phyloP scores from a whole-genome alignment of 192 early-diverging fungal species.

The Mortierella hygrophila region DNA sequence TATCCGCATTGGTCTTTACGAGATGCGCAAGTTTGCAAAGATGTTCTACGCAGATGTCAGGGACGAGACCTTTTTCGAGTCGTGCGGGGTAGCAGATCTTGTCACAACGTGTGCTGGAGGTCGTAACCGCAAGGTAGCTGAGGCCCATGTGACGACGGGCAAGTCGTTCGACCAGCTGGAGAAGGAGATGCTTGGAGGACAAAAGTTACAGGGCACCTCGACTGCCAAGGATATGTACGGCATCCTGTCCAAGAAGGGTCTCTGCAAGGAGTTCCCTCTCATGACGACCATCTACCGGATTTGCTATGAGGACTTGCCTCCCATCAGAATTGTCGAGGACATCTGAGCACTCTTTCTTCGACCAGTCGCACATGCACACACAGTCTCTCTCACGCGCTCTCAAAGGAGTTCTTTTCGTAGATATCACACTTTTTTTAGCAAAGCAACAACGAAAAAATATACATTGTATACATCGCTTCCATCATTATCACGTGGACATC shows the following conservation, averaged over 20 bases:
- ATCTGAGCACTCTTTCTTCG: conserved; percentile 40
- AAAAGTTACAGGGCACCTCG: conserved; percentile 95
- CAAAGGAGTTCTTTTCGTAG: neutral
- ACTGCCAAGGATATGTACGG: conserved; percentile 88
- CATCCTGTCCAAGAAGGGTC: conserved; percentile 73
- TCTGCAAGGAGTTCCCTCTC: conserved; percentile 75
- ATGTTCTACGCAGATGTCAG: conserved; percentile 81
- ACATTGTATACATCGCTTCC: neutral
- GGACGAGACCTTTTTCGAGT: conserved; percentile 95
- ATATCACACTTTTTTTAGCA: neutral
- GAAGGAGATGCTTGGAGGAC: conserved; percentile 90
- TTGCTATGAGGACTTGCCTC: conserved; percentile 81
- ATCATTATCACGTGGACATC: too few species aligned
- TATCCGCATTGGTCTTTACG: conserved; percentile 92
- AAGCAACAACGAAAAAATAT: neutral
- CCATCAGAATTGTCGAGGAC: conserved; percentile 74
- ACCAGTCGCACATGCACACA: neutral
- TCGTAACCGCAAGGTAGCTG: conserved; percentile 90
- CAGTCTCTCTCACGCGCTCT: neutral
- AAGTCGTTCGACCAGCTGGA: conserved; percentile 92
- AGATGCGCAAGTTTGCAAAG: conserved; percentile 93
- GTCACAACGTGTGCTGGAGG: conserved; percentile 97
- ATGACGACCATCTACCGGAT: conserved; percentile 94
- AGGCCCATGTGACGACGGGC: conserved; percentile 88
- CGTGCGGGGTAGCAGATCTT: conserved; percentile 94